phyloP scores from a whole-genome alignment of 1,284 basidiomycete genomes.

The Clitocybe nebularis region DNA sequence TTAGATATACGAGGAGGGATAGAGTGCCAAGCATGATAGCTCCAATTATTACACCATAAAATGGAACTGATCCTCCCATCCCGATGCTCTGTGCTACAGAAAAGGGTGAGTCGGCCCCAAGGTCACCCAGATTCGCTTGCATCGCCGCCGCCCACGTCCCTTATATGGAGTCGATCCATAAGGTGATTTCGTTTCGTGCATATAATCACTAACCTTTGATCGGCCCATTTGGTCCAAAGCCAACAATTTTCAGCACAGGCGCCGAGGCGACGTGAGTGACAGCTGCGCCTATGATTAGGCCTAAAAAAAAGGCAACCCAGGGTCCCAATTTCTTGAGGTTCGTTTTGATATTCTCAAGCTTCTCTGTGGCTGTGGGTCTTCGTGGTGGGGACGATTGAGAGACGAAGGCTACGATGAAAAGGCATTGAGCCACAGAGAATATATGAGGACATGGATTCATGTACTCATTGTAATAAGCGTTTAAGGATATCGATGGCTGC shows the following conservation, averaged over 20 bases:
- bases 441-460: too few species aligned
- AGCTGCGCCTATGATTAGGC: neutral
- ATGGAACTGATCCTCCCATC: constrained; percentile 6
- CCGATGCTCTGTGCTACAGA: constrained; percentile 11
- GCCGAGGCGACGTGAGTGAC: neutral
- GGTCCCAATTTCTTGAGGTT: neutral
- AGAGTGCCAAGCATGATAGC: neutral
- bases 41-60: neutral
- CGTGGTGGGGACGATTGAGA: too few species aligned
- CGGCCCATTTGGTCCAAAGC: neutral
- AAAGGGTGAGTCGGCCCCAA: constrained; percentile 8
- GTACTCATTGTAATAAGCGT: too few species aligned
- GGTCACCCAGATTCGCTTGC: constrained; percentile 8
- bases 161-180: too few species aligned
- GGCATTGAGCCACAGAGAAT: too few species aligned
- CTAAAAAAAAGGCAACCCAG: neutral
- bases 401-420: too few species aligned
- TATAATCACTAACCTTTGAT: neutral
- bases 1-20: neutral
- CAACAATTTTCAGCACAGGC: neutral
- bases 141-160: constrained; percentile 4
- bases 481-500: too few species aligned
- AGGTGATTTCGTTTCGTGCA: too few species aligned
- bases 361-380: too few species aligned
- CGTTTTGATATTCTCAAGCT: neutral